Conservation (phyloP, 2,329 filamentous ascomycete genomes). For the Pestalotiopsis sp. region DNA sequence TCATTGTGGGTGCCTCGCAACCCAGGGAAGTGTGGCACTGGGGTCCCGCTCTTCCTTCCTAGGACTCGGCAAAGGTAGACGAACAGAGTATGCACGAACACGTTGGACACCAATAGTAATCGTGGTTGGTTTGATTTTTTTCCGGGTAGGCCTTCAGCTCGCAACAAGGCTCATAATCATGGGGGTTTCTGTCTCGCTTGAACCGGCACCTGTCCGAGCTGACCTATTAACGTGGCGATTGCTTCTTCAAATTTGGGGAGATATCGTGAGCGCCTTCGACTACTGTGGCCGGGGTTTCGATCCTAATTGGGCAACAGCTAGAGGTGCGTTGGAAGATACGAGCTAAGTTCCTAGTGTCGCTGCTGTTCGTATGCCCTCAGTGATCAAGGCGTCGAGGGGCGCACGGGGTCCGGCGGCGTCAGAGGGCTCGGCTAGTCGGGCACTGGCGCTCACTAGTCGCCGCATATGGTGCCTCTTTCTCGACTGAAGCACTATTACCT, state of each 20-base stretch:
- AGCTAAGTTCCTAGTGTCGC: conserved; percentile 1
- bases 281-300: background rate
- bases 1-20: conserved; percentile 1
- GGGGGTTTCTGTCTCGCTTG: background rate
- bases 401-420: background rate
- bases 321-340: background rate
- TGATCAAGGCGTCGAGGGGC: background rate
- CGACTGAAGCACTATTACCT: background rate
- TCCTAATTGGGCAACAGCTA: background rate
- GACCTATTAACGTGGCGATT: background rate
- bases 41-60: background rate
- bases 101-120: background rate
- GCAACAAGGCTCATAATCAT: background rate
- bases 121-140: background rate
- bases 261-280: background rate
- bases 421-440: conserved; percentile 1
- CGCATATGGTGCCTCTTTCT: background rate
- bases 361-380: background rate
- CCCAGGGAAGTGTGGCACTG: background rate
- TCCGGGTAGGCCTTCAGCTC: background rate
- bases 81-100: background rate
- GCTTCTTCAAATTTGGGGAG: background rate
- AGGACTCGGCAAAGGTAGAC: background rate
- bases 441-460: conserved; percentile 4
- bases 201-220: background rate